Evolutionary conservation across 257 asterid genomes (phyloP).

Genomic region (Solanum chilense): DNA sequence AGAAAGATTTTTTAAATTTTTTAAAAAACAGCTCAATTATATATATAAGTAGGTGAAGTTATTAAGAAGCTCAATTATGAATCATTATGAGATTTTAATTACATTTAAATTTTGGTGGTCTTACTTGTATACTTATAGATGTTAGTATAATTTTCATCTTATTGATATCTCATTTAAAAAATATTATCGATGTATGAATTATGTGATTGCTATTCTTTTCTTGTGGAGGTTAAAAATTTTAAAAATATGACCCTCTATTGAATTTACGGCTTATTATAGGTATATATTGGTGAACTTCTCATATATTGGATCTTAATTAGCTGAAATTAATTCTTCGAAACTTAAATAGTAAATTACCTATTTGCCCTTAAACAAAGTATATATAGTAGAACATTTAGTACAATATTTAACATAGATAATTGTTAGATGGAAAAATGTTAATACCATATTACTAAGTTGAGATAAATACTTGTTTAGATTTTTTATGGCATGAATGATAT

Average conservation of each 20-base stretch:
- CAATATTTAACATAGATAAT: neutral
- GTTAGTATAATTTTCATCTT: neutral
- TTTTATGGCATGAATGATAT: no score
- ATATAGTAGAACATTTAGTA: neutral
- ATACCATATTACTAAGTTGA: neutral
- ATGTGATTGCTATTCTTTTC: rapidly evolving
- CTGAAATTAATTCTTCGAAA: no score
- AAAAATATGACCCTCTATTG: neutral
- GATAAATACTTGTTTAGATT: no score
- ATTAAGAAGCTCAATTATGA: neutral
- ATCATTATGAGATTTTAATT: neutral
- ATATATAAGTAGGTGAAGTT: neutral
- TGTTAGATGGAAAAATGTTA: neutral
- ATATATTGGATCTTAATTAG: no score
- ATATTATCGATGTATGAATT: no score
- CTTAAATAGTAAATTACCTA: no score
- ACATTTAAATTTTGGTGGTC: neutral
- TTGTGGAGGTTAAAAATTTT: neutral
- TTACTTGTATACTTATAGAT: neutral
- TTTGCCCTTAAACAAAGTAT: neutral
- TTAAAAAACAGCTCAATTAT: neutral
- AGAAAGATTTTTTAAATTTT: neutral
- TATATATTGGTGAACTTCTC: neutral
- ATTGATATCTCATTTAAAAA: neutral
- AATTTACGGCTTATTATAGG: neutral